Conservation (phyloP, 805 yeast genomes). For the Yarrowia deformans region DNA sequence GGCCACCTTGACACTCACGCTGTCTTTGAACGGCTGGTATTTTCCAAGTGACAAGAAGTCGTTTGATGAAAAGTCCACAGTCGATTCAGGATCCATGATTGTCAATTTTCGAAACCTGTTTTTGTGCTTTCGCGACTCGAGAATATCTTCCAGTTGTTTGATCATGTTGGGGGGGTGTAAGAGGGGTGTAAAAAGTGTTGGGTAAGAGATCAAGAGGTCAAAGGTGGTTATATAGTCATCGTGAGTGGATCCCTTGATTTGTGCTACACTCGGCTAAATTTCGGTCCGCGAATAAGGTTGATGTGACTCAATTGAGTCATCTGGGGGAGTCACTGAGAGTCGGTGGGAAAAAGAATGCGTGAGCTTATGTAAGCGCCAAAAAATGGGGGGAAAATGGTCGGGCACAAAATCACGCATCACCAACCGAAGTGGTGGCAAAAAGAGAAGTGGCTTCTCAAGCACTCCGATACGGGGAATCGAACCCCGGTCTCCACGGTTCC, state of each 20-base stretch:
- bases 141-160: conserved; percentile 26
- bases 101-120: conserved; percentile 31
- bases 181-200: conserved; percentile 1
- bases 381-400: neutral
- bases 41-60: conserved; percentile 43
- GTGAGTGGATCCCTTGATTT: neutral
- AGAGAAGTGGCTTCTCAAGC: neutral
- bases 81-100: conserved; percentile 15
- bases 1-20: conserved; percentile 39
- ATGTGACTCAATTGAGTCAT: conserved; percentile 19
- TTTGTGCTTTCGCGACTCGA: conserved; percentile 17
- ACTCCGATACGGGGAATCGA: conserved; percentile 40
- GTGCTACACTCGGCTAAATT: conserved; percentile 9
- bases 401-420: too few species aligned
- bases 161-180: conserved; percentile 16
- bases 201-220: neutral
- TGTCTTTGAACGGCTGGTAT: conserved; percentile 28
- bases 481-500: conserved; percentile 40
- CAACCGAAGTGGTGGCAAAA: neutral
- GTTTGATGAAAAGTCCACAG: conserved; percentile 45
- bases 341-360: neutral
- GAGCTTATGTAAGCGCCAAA: neutral
- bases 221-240: neutral
- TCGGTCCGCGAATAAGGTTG: neutral
- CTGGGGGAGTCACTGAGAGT: neutral